A percentile compares a stretch with the other conserved stretches of the same genome.
Evolutionary conservation across 371 early-diverging fungal species (phyloP).

Genomic region (Mucor velutinosus): DNA sequence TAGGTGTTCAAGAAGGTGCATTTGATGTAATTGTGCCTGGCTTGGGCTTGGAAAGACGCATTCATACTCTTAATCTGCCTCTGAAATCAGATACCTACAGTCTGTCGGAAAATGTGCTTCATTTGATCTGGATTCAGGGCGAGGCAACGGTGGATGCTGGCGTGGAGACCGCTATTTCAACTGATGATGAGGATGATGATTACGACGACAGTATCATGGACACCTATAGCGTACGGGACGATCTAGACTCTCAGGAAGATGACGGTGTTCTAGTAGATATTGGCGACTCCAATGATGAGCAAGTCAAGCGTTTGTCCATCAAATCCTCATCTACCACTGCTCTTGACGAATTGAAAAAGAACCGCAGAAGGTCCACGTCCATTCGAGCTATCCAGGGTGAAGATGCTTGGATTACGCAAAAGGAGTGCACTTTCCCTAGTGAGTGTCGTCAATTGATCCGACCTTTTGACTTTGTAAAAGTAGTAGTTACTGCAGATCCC

Average conservation of each 20-base stretch:
- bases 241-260: not conserved
- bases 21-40: constrained; percentile 67
- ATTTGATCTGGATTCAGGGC: constrained; percentile 54
- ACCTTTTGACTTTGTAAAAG: constrained; percentile 64
- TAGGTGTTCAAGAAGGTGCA: constrained; percentile 50
- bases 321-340: constrained; percentile 7
- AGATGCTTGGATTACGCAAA: constrained; percentile 34
- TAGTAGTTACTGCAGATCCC: constrained; percentile 66
- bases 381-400: constrained; percentile 42
- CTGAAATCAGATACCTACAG: constrained; percentile 44
- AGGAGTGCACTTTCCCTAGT: constrained; percentile 38
- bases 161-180: not conserved
- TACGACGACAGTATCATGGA: not conserved
- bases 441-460: constrained; percentile 57
- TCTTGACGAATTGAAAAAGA: constrained; percentile 7
- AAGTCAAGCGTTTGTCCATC: constrained; percentile 13
- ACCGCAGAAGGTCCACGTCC: constrained; percentile 38
- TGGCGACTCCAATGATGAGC: not conserved
- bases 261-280: constrained; percentile 5
- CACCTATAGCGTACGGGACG: not conserved
- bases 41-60: constrained; percentile 61
- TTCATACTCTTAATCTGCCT: constrained; percentile 49
- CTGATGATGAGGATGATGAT: not conserved
- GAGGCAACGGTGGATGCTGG: constrained; percentile 29
- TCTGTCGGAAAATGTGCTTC: constrained; percentile 38